Percentiles rank a stretch among this genome's conserved stretches.
Evolutionary conservation across 2,329 filamentous ascomycete species (phyloP).

Genomic region (Calycina herbarum): DNA sequence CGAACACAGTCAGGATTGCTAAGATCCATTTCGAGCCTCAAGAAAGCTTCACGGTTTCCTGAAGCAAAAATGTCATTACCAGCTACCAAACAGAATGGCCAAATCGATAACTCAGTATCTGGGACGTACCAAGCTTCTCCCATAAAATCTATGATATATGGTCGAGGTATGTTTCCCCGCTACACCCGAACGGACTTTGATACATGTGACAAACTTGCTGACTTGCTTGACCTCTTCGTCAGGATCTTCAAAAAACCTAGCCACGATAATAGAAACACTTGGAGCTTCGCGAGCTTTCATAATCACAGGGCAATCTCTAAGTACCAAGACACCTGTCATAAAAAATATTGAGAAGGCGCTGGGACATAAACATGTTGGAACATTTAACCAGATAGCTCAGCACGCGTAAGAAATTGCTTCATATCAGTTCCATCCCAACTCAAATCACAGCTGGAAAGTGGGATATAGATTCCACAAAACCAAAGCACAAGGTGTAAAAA

Average conservation of each 20-base stretch:
- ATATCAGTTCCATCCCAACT: too few species aligned
- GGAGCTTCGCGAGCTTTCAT: slow-evolving; percentile 54
- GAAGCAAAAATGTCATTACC: too few species aligned
- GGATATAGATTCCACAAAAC: too few species aligned
- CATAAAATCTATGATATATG: slow-evolving; percentile 27
- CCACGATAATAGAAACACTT: slow-evolving; percentile 20
- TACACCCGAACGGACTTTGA: too few species aligned
- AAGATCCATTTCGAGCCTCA: background rate
- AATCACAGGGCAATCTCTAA: slow-evolving; percentile 54
- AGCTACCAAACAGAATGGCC: slow-evolving; percentile 9
- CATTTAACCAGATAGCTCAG: slow-evolving; percentile 54
- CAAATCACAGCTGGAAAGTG: too few species aligned
- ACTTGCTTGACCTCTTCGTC: background rate
- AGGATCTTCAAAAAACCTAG: slow-evolving; percentile 23
- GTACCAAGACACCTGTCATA: slow-evolving; percentile 53
- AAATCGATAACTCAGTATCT: slow-evolving; percentile 22
- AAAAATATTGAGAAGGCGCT: slow-evolving; percentile 51
- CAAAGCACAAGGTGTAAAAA: too few species aligned
- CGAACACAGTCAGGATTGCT: too few species aligned
- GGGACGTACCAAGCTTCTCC: slow-evolving; percentile 26
- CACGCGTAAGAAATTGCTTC: slow-evolving; percentile 41
- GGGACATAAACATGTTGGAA: slow-evolving; percentile 49
- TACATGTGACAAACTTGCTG: too few species aligned
- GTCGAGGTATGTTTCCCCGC: slow-evolving; percentile 20
- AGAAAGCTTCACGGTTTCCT: too few species aligned